Base-by-base conservation (phyloP, 1,284 basidiomycete genomes). In the Cryptococcus neoformans region DNA sequence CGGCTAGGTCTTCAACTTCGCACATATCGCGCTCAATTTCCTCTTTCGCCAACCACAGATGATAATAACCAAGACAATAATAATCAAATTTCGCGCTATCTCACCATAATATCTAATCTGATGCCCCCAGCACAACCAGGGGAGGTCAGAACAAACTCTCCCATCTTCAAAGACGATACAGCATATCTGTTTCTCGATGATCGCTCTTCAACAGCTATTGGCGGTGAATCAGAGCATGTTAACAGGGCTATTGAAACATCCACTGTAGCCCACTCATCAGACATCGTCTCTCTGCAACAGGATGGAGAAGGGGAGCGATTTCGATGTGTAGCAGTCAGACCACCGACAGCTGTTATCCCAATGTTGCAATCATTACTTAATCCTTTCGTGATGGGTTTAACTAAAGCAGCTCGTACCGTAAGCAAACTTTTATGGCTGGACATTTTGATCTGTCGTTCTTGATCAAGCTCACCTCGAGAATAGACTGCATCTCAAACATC, bases 131-230 rank as follows among this genome's bases (percentile, higher is more conserved):
- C 37, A 8, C 47, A 21, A 14, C 37, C 44, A 6, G 10, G 34
- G 6, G 42, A 39, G 42, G 28, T 14, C 46, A 44, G n/a, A n/a
- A 3, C 6, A 44, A 39, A 17, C 28, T 8, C 34, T 40, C 16
- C 21, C 49, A 35, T 14, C 40, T 7, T 58, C 34, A 44, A 61
- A 11, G 70, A 72, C 45, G 70, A 74, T 52, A 59, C 59, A 36
- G 63, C 70, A 3, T 73, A 72, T 53, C 56, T 74, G 10, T 68
- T 74, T 39, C 52, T 74, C n/a, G 70, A 74, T 47, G 69, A 70
- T 53, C 55, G 62, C n/a, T 58, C 59, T 28, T 28, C 28, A 28
- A 28, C 28, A 3, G 63, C 51, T 14, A 44, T 28, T 4, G 8
- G 44, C n/a, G 34, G 16, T 44, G 10, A 47, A 42, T 34, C 35